Evolutionary conservation across 129 eudicot species (phyloP).

Genomic region (Dittrichia graveolens): DNA sequence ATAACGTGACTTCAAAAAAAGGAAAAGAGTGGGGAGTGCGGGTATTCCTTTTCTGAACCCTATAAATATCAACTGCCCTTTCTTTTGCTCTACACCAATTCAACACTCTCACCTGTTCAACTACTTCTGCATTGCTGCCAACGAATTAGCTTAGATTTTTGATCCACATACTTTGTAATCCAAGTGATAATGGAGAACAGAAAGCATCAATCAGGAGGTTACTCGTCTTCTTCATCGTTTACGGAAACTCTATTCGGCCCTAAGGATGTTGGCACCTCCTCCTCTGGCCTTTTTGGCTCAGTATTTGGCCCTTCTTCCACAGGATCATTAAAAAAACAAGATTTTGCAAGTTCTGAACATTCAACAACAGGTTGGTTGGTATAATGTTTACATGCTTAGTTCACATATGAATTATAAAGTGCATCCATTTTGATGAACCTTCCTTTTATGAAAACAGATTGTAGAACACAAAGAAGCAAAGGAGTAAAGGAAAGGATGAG

Average conservation of each 20-base stretch:
- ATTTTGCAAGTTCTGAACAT: slow-evolving; percentile 38
- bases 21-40: background rate
- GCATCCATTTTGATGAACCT: background rate
- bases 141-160: background rate
- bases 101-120: slow-evolving; percentile 18
- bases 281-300: slow-evolving; percentile 56
- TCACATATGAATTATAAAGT: background rate
- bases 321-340: slow-evolving; percentile 34
- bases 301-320: slow-evolving; percentile 68
- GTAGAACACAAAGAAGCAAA: slow-evolving; percentile 27
- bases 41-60: background rate
- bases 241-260: slow-evolving; percentile 75
- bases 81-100: slow-evolving; percentile 18
- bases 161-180: slow-evolving; percentile 2
- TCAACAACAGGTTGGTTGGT: slow-evolving; percentile 42
- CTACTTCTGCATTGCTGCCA: background rate
- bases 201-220: slow-evolving; percentile 37
- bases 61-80: slow-evolving; percentile 27
- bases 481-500: slow-evolving; percentile 28
- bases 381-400: background rate
- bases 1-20: background rate
- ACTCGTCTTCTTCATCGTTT: slow-evolving; percentile 53
- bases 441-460: slow-evolving; percentile 25
- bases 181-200: slow-evolving; percentile 53
- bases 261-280: slow-evolving; percentile 35